Evolutionary conservation across 345 rosid genomes (phyloP).

Genomic region (Eucalyptus sp.): DNA sequence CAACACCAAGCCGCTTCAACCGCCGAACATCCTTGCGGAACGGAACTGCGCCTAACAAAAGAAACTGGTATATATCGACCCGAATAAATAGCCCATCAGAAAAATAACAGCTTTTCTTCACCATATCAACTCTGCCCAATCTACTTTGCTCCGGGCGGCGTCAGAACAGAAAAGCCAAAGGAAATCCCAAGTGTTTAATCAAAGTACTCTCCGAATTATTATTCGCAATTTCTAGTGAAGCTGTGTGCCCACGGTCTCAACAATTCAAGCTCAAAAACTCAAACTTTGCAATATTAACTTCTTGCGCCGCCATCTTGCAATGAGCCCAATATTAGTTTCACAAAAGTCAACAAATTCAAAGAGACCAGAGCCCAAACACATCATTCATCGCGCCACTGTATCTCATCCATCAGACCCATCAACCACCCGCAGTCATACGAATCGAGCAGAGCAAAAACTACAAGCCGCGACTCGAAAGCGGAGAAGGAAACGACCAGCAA

Average conservation of each 20-base stretch:
- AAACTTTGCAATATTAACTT: neutral
- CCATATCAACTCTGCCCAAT: neutral
- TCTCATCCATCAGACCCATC: neutral
- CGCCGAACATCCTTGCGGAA: constrained; percentile 69
- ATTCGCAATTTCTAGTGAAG: neutral
- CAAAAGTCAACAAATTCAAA: neutral
- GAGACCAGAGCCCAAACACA: neutral
- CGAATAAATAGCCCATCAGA: neutral
- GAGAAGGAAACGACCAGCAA: neutral
- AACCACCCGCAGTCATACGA: neutral
- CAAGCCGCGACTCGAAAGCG: neutral
- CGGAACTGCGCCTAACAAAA: constrained; percentile 79
- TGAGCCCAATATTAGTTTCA: neutral
- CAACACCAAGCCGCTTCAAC: constrained; percentile 58
- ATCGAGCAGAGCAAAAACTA: neutral
- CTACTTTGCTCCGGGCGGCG: neutral
- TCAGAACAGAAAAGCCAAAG: neutral
- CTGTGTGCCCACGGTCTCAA: neutral
- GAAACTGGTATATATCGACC: constrained; percentile 20
- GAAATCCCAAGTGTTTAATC: neutral
- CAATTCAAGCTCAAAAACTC: neutral
- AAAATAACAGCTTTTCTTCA: neutral
- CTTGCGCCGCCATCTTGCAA: neutral
- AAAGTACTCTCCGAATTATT: neutral
- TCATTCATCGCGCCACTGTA: neutral